Percentiles rank a stretch among this genome's conserved stretches.
Evolutionary conservation across 2,329 filamentous ascomycete genomes (phyloP).

Genomic region (Hypomyces perniciosus): DNA sequence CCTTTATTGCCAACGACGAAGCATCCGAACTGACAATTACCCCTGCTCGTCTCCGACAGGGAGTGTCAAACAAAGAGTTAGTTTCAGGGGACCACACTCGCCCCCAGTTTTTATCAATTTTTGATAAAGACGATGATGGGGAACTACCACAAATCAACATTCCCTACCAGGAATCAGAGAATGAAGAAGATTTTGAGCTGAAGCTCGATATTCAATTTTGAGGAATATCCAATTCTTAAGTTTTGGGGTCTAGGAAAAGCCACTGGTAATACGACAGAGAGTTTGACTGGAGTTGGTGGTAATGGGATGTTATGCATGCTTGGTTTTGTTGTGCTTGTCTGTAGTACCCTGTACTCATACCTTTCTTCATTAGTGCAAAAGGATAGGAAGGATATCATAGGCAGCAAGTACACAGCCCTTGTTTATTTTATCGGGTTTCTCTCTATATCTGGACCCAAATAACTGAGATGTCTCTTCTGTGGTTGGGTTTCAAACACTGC

Average conservation of each 20-base stretch:
- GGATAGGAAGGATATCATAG: no score
- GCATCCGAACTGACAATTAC: constrained; percentile 39
- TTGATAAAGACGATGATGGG: constrained; percentile 45
- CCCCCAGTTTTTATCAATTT: constrained; percentile 53
- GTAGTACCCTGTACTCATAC: no score
- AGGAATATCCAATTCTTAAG: background rate
- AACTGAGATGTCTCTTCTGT: no score
- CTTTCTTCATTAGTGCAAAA: no score
- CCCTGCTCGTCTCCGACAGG: constrained; percentile 32
- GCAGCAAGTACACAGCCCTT: no score
- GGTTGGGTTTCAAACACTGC: no score
- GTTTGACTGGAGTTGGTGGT: background rate
- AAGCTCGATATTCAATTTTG: constrained; percentile 15
- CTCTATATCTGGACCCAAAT: no score
- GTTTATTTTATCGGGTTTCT: no score
- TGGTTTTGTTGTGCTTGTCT: no score
- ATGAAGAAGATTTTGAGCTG: constrained; percentile 52
- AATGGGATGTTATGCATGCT: no score
- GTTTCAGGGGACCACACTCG: constrained; percentile 25
- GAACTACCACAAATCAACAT: constrained; percentile 25
- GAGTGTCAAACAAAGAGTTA: constrained; percentile 16
- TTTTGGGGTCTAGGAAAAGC: no score
- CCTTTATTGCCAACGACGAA: constrained; percentile 1
- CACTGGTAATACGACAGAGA: no score
- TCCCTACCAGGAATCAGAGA: constrained; percentile 27